Evolutionary conservation across 176 grass and related monocot genomes (phyloP).

Genomic region (Zea mays): DNA sequence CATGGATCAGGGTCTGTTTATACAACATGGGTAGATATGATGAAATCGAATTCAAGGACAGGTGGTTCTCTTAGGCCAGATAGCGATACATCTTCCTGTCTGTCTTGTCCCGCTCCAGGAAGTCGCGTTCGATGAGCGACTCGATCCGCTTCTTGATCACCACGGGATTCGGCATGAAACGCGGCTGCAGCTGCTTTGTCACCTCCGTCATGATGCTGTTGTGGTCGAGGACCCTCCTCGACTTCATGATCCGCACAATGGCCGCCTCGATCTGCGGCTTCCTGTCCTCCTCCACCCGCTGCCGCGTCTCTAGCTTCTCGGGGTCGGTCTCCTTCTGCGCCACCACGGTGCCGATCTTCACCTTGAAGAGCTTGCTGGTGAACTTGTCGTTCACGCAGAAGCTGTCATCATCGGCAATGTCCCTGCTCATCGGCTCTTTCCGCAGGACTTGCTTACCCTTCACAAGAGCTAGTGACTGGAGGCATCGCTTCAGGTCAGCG

Average conservation of each 20-base stretch:
- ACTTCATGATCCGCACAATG: conserved; percentile 77
- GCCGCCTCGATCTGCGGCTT: conserved; percentile 70
- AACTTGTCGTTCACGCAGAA: conserved; percentile 81
- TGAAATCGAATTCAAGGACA: neutral
- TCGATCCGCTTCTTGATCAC: conserved; percentile 86
- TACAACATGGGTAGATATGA: conserved; percentile 6
- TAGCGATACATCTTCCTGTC: conserved; percentile 85
- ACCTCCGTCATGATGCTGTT: conserved; percentile 70
- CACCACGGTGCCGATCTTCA: conserved; percentile 75
- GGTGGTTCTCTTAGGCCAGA: conserved; percentile 41
- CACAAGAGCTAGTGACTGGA: conserved; percentile 77
- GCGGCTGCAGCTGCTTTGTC: conserved; percentile 63
- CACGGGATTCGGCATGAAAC: conserved; percentile 78
- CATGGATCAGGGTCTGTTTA: conserved; percentile 30
- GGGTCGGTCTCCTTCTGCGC: conserved; percentile 73
- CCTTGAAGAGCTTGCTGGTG: conserved; percentile 79
- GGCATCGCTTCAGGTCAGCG: conserved; percentile 70
- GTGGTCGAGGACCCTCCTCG: conserved; percentile 59
- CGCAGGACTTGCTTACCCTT: conserved; percentile 85
- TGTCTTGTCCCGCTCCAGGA: conserved; percentile 73
- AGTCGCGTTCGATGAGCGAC: conserved; percentile 75
- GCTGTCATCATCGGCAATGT: conserved; percentile 71
- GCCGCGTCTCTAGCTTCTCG: conserved; percentile 75
- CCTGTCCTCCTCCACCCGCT: conserved; percentile 71
- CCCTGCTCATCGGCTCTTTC: conserved; percentile 89